Evolutionary conservation across 1,284 basidiomycete species (phyloP), one percentile per base, ranked within the genome.

Genomic region (Cutaneotrichosporon sp.): DNA sequence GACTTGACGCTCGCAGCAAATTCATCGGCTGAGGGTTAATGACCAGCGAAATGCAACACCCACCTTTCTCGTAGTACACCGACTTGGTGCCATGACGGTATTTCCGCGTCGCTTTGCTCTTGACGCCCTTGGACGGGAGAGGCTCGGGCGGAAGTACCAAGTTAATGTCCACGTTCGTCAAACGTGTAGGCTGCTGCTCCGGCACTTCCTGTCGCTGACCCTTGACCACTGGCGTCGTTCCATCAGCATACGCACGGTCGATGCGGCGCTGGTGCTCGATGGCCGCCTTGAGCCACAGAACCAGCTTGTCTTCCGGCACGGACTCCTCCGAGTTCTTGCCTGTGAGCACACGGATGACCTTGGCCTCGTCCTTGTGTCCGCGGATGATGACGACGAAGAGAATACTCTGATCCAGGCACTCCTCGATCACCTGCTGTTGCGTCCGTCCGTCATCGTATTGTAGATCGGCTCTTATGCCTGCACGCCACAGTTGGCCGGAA

Each of bases 401-500:
- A 6, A 74, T 71, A 46, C 73, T 75, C 57, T 75, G 75, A 38
- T 72, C 71, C 46, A 64, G 45, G 53, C 74, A 76, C 56, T 76
- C 75, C 7, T 59, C 51, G 26, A 64, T 58, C 6, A 75, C 68
- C 19, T 75, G 70, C 17, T 73, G 67, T 42, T 70, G 42, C 12
- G 46, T 53, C 19, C 74, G 57, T 5, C 67, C 68, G 59, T 76
- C 75, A 42, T 79, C 78, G 61, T 79, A 79, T 54, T 80, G 79
- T 54, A 82, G 60, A 59, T 82, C 81, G 1, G 81, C 79, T 24
- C 75, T 67, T 32, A 81, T 75, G 0, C 78, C 79, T 3, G 76
- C 74, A 12, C 76, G 66, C 81, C 81, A 82, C 7, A 82, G 70
- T 59, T 80, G 78, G 6, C 76, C 74, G 14, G 76, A 76, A 34